Evolutionary conservation across 257 asterid species (phyloP).

Genomic region (Fraxinus americana): DNA sequence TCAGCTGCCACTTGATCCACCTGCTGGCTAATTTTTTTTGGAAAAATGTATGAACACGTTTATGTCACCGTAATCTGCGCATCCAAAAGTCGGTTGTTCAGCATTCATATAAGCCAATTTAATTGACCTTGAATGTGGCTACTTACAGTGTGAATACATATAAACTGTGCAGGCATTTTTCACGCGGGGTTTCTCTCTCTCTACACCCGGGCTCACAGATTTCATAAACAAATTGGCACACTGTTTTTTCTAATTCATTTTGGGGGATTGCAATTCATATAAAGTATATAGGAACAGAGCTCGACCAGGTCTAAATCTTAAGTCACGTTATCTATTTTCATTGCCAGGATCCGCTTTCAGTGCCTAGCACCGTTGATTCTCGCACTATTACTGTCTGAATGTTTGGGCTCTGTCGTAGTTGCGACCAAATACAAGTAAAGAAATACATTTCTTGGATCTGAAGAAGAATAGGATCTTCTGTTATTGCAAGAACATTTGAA

Average conservation of each 20-base stretch:
- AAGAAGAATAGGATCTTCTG: constrained; percentile 21
- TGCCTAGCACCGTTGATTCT: constrained; percentile 10
- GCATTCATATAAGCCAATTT: too few relatives aligned
- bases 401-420: constrained; percentile 15
- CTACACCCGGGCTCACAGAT: background rate
- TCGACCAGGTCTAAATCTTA: background rate
- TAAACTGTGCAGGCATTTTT: background rate
- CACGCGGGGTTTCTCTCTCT: background rate
- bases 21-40: constrained; percentile 9
- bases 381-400: constrained; percentile 9
- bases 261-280: background rate
- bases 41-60: background rate
- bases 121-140: background rate
- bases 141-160: background rate
- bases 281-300: constrained; percentile 16
- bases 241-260: background rate
- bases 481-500: constrained; percentile 17
- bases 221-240: background rate
- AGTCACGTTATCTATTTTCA: constrained; percentile 16
- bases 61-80: too few relatives aligned
- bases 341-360: constrained; percentile 15
- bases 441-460: background rate
- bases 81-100: too few relatives aligned
- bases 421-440: constrained; percentile 15
- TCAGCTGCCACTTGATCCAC: background rate